Evolutionary conservation across 2,329 filamentous ascomycete species (phyloP).

Genomic region (Trichoderma arundinaceum): DNA sequence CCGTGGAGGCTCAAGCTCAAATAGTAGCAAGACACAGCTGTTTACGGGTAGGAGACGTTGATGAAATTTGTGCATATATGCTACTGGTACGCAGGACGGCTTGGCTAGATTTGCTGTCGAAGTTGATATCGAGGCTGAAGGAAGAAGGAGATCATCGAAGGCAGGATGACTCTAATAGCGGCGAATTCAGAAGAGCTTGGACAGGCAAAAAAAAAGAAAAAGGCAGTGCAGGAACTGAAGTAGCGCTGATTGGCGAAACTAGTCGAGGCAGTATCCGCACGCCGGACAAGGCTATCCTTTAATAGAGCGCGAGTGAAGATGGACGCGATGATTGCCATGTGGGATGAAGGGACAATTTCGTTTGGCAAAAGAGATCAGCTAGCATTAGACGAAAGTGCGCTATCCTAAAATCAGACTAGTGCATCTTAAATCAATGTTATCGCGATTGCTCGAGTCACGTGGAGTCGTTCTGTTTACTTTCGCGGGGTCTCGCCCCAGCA

Average conservation of each 20-base stretch:
- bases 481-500: slow-evolving; percentile 39
- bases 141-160: background rate
- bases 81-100: background rate
- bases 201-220: background rate
- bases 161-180: background rate
- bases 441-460: slow-evolving; percentile 28
- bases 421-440: slow-evolving; percentile 1
- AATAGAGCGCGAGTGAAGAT: slow-evolving; percentile 2
- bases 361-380: slow-evolving; percentile 14
- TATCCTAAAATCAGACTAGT: slow-evolving; percentile 16
- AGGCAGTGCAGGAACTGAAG: background rate
- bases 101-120: slow-evolving; percentile 4
- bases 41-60: background rate
- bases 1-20: background rate
- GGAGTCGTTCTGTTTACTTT: slow-evolving; percentile 31
- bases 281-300: background rate
- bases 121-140: slow-evolving; percentile 1
- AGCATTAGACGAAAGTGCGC: slow-evolving; percentile 1
- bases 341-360: slow-evolving; percentile 30
- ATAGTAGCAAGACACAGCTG: background rate
- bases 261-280: background rate
- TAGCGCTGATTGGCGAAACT: background rate
- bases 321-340: slow-evolving; percentile 29
- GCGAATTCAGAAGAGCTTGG: background rate
- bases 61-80: background rate